Evolutionary conservation across 2,329 filamentous ascomycete species (phyloP).

Genomic region (Cyclaneusma minus): DNA sequence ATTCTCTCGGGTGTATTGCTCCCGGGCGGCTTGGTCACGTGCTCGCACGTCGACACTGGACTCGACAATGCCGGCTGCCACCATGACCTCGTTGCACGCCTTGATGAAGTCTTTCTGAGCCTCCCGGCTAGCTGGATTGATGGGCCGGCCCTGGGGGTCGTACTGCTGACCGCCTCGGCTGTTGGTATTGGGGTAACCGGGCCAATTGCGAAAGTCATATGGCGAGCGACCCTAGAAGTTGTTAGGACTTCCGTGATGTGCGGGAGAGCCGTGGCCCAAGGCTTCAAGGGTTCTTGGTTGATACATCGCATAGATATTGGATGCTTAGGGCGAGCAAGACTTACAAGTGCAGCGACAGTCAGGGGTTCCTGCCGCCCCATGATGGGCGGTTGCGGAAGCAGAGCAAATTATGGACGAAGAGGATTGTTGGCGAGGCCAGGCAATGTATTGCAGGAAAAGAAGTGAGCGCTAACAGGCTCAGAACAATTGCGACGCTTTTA

Average conservation of each 20-base stretch:
- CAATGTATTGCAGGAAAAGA: too few species aligned
- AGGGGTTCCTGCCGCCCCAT: constrained; percentile 13
- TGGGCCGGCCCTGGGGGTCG: constrained; percentile 17
- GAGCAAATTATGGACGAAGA: constrained; percentile 14
- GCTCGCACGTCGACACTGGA: constrained; percentile 11
- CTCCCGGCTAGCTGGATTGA: constrained; percentile 17
- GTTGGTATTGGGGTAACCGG: constrained; percentile 1
- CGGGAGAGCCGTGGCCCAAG: constrained; percentile 1
- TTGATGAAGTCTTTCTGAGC: constrained; percentile 17
- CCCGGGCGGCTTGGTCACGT: constrained; percentile 8
- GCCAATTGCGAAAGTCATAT: constrained; percentile 15
- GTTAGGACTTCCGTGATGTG: not conserved
- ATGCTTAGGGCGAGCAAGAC: constrained; percentile 1
- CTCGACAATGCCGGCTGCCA: constrained; percentile 19
- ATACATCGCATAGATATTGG: not conserved
- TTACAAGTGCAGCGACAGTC: constrained; percentile 13
- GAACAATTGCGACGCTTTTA: too few species aligned
- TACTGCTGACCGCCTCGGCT: constrained; percentile 12
- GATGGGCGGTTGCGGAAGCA: constrained; percentile 6
- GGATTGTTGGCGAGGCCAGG: too few species aligned
- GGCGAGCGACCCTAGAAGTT: constrained; percentile 16
- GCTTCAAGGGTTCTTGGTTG: not conserved
- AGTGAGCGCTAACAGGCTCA: too few species aligned
- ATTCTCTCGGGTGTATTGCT: constrained; percentile 13
- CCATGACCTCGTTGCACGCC: constrained; percentile 21